A percentile compares a stretch with the other conserved stretches of the same genome.
Evolutionary conservation across 2,329 filamentous ascomycete genomes (phyloP).

Genomic region (Aspergillus pseudoviridinutans): DNA sequence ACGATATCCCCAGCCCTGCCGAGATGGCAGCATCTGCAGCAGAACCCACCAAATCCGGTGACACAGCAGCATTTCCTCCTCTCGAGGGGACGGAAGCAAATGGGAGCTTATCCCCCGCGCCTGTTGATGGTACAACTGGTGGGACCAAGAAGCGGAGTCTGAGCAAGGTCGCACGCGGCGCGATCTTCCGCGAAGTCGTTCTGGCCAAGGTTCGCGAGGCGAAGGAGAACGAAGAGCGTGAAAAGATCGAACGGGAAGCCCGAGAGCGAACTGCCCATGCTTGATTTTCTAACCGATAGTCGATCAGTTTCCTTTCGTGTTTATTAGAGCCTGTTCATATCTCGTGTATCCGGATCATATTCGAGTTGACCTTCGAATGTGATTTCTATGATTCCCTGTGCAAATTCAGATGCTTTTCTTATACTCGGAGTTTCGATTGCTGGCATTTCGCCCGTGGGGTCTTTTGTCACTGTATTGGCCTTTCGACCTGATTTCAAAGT

Average conservation of each 20-base stretch:
- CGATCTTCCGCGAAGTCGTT: conserved; percentile 92
- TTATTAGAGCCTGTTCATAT: conserved; percentile 2
- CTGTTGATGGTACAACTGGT: conserved; percentile 19
- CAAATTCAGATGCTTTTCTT: conserved; percentile 7
- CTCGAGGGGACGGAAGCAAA: conserved; percentile 15
- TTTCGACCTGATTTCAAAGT: not conserved
- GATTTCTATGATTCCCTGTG: conserved; percentile 30
- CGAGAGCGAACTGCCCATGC: conserved; percentile 35
- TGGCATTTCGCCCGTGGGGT: not conserved
- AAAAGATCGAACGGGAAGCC: conserved; percentile 61
- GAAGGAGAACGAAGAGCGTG: conserved; percentile 77
- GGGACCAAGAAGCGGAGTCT: conserved; percentile 49
- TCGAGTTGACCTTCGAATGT: conserved; percentile 24
- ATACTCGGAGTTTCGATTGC: conserved; percentile 1
- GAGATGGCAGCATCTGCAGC: conserved; percentile 58
- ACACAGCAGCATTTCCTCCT: conserved; percentile 21
- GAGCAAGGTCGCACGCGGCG: conserved; percentile 57
- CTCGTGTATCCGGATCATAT: not conserved
- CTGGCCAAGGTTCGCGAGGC: conserved; percentile 89
- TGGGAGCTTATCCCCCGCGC: conserved; percentile 7
- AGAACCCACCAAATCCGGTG: conserved; percentile 14
- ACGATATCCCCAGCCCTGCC: conserved; percentile 58
- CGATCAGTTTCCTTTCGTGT: conserved; percentile 3
- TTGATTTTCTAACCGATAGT: conserved; percentile 18
- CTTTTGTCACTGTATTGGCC: not conserved